Conservation (phyloP, 345 rosid species). For the Gossypium sturtianum region DNA sequence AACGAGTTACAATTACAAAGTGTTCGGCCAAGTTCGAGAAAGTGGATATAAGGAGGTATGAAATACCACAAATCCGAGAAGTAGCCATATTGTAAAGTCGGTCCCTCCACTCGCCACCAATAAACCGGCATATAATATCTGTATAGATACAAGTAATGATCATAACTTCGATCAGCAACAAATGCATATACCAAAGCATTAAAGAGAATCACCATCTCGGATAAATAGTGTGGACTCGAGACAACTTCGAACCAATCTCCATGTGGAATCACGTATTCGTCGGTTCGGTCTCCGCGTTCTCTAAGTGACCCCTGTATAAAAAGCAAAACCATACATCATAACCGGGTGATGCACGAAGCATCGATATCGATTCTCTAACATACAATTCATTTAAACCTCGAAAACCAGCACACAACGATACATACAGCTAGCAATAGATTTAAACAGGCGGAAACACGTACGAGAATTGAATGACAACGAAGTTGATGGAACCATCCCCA, state of each 20-base stretch:
- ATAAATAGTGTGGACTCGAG: constrained; percentile 22
- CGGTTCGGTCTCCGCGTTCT: neutral
- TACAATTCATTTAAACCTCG: neutral
- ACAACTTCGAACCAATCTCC: constrained; percentile 19
- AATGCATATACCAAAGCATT: neutral
- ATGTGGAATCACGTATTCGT: neutral
- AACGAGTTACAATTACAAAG: neutral
- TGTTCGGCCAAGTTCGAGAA: neutral
- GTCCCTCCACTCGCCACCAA: constrained; percentile 12
- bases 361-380: neutral
- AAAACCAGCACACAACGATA: neutral
- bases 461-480: constrained; percentile 13
- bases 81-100: constrained; percentile 18
- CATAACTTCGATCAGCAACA: neutral
- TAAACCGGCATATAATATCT: constrained; percentile 12
- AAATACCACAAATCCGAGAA: constrained; percentile 9
- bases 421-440: neutral
- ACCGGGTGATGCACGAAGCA: neutral
- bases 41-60: neutral
- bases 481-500: constrained; percentile 19
- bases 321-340: neutral
- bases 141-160: neutral
- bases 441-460: neutral
- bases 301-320: constrained; percentile 10
- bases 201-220: constrained; percentile 12